phyloP scores from a whole-genome alignment of 805 yeast genomes.

The Saccharomycopsis lassenensis region DNA sequence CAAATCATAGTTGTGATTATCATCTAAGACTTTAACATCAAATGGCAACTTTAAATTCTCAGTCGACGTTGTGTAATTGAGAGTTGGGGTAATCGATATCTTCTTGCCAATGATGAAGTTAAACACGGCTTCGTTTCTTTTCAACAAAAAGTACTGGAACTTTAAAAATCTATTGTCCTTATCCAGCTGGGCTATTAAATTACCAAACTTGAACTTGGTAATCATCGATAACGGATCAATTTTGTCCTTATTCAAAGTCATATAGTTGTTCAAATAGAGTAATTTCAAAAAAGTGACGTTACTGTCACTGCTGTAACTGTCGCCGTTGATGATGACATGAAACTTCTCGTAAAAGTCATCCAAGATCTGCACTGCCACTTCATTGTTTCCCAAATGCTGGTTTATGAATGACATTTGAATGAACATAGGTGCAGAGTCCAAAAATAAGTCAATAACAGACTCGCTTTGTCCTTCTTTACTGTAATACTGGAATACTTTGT shows the following conservation, averaged over 20 bases:
- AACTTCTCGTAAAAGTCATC: constrained; percentile 21
- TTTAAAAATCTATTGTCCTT: constrained; percentile 12
- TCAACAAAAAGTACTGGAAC: constrained; percentile 30
- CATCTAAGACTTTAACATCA: constrained; percentile 7
- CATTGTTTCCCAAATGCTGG: constrained; percentile 30
- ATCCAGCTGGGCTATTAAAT: constrained; percentile 4
- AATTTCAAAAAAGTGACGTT: constrained; percentile 11
- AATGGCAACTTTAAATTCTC: constrained; percentile 3
- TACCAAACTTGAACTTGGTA: constrained; percentile 2
- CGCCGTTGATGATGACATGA: constrained; percentile 2
- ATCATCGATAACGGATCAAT: background rate
- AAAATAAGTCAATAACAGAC: constrained; percentile 28
- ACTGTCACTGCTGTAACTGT: background rate
- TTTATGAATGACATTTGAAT: constrained; percentile 49
- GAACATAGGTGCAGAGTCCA: constrained; percentile 50
- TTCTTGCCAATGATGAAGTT: constrained; percentile 30
- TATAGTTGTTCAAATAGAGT: constrained; percentile 14
- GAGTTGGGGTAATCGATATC: constrained; percentile 18
- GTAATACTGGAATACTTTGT: constrained; percentile 30
- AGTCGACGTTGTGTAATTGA: constrained; percentile 18
- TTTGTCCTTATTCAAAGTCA: constrained; percentile 5
- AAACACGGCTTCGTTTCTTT: constrained; percentile 36
- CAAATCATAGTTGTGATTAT: constrained; percentile 19
- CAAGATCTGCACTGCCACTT: constrained; percentile 29
- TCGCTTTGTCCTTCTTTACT: constrained; percentile 24